Evolutionary conservation across 2,329 filamentous ascomycete species (phyloP), one percentile per base, ranked within the genome.

Genomic region (Conoideocrella luteorostrata): DNA sequence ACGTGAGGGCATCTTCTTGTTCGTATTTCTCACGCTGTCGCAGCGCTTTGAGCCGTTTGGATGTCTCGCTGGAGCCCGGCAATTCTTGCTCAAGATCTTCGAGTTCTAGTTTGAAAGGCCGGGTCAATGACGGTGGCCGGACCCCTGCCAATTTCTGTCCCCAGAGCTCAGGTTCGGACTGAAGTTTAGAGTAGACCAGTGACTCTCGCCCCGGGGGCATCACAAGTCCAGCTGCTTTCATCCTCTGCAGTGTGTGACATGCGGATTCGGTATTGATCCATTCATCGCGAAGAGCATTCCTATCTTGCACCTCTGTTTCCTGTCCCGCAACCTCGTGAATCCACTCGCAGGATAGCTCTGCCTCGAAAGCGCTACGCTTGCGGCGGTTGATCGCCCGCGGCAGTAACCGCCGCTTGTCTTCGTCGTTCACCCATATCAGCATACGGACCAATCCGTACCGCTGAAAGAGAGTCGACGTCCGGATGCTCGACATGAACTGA

Each of bases 371-470:
- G 18, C 71, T 59, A 36, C 80, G 81, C 33, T 64, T 72, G n/a
- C 83, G 75, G 1, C 68, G 61, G 26, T 68, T 61, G 3, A 85
- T 57, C 2, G 68, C 65, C 41, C 75, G 76, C 0, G 90, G 84
- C 7, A 95, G 46, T 1, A 87, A 52, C 2, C 61, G 49, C 6
- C 63, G 55, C 50, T 79, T 79, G 44, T 88, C 83, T 0, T 75
- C 68, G 34, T 82, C 69, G 1, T 77, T 72, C 4, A 82, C 56
- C 82, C 89, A 90, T 30, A 90, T 59, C 1, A 97, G 72, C 70
- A 91, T 83, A 39, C 89, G 80, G 3, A 95, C 82, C 15, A 82
- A 75, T 3, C 91, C 91, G 58, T 88, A 90, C 22, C 71, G 70
- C 53, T 95, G 84, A 52, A 94, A 78, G 0, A 84, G 69, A 0